Conservation (phyloP, 768 basidiomycete genomes). For the Rubroboletus pulcherrimus region DNA sequence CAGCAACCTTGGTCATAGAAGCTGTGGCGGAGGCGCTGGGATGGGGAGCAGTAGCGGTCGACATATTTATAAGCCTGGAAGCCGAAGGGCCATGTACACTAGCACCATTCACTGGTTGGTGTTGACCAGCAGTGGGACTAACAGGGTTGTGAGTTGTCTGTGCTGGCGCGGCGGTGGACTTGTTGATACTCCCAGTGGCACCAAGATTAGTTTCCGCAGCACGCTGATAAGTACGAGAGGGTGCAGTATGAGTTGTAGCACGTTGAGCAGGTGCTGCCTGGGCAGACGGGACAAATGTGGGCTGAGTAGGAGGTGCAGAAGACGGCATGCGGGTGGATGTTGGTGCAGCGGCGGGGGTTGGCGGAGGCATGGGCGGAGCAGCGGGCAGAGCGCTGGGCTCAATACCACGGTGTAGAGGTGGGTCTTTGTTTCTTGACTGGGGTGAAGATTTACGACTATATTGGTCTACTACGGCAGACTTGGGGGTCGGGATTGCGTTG, state of each 20-base stretch:
- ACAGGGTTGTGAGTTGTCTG: conserved; percentile 7
- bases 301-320: conserved; percentile 24
- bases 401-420: conserved; percentile 3
- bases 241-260: conserved; percentile 9
- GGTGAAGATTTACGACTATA: conserved; percentile 16
- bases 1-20: conserved; percentile 8
- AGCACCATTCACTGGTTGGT: conserved; percentile 7
- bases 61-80: conserved; percentile 8
- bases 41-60: background rate
- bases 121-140: conserved; percentile 1
- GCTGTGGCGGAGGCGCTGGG: background rate
- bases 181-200: conserved; percentile 3
- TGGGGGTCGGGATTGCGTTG: conserved; percentile 4
- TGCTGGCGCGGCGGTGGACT: background rate
- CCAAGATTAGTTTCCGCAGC: conserved; percentile 3
- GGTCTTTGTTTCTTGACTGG: conserved; percentile 21
- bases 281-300: conserved; percentile 4
- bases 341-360: conserved; percentile 2
- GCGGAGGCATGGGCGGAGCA: conserved; percentile 23
- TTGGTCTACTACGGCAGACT: conserved; percentile 8
- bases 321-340: conserved; percentile 16
- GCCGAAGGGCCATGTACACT: conserved; percentile 5
- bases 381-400: conserved; percentile 4
- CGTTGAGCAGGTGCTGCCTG: conserved; percentile 18
- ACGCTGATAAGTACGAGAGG: conserved; percentile 26